These are phyloP conservation scores for Thyridium curvatum DNA, from an alignment of 2,329 filamentous ascomycete species.

Conservation along the genomic window DNA sequence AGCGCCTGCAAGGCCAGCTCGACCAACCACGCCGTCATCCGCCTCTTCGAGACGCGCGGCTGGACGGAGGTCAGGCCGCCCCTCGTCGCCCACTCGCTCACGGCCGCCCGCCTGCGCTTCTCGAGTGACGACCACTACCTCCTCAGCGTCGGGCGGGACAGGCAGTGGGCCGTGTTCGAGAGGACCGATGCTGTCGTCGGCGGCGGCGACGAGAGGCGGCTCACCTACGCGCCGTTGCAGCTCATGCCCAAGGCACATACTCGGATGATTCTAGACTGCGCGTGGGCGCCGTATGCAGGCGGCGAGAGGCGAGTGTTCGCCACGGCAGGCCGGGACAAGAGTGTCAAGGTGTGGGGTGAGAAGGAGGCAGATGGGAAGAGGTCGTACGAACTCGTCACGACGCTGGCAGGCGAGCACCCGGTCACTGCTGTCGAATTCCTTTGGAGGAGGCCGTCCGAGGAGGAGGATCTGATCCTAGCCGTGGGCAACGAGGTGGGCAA, in stretches of 20 bases:
- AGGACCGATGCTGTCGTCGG: constrained; percentile 25
- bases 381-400: constrained; percentile 45
- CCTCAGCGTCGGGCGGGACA: constrained; percentile 83
- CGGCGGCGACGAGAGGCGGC: constrained; percentile 7
- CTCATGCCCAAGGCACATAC: constrained; percentile 80
- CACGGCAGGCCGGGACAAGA: constrained; percentile 86
- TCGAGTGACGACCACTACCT: constrained; percentile 66
- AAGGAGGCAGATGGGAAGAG: constrained; percentile 20
- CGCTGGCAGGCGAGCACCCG: constrained; percentile 49
- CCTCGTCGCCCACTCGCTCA: constrained; percentile 78
- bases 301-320: constrained; percentile 54
- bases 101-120: constrained; percentile 77
- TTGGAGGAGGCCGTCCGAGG: constrained; percentile 20
- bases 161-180: constrained; percentile 83
- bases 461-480: constrained; percentile 36
- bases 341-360: constrained; percentile 63
- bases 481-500: constrained; percentile 51
- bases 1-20: constrained; percentile 92
- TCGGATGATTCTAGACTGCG: constrained; percentile 84
- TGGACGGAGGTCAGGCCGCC: constrained; percentile 88
- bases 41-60: constrained; percentile 76
- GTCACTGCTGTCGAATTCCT: constrained; percentile 70
- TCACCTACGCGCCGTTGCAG: constrained; percentile 49
- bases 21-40: constrained; percentile 88
- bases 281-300: constrained; percentile 62